These are phyloP conservation scores for Cyclocybe aegerita DNA, from an alignment of 768 basidiomycete genomes.

Conservation along the genomic window DNA sequence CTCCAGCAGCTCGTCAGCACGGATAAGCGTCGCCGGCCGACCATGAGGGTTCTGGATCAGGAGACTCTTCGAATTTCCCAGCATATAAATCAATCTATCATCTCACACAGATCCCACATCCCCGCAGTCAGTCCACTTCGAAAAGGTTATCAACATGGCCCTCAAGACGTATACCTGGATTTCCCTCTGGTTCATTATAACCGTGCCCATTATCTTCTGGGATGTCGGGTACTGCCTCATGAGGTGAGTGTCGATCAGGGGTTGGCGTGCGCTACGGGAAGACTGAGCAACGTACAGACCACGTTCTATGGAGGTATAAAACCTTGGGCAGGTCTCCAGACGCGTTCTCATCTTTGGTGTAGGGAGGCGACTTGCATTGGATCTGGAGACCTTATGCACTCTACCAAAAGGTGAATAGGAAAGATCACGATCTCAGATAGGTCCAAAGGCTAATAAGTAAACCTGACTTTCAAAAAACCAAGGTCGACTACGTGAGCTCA, in stretches of 20 bases:
- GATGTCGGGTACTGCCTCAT: constrained; percentile 81
- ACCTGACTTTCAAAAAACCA: background rate
- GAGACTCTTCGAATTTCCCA: background rate
- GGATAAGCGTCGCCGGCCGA: too few species aligned
- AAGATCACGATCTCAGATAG: constrained; percentile 30
- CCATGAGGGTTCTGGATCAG: too few species aligned
- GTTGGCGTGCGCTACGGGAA: background rate
- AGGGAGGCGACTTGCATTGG: constrained; percentile 90
- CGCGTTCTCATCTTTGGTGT: background rate
- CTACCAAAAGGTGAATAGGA: constrained; percentile 64
- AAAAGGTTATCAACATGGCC: constrained; percentile 33
- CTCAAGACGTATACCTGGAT: constrained; percentile 57
- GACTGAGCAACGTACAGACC: constrained; percentile 46
- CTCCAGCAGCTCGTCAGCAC: too few species aligned
- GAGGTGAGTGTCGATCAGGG: constrained; percentile 45
- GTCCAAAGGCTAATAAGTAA: background rate
- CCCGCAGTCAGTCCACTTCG: too few species aligned
- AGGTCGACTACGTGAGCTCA: constrained; percentile 36
- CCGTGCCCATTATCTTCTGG: constrained; percentile 69
- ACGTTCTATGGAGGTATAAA: constrained; percentile 65
- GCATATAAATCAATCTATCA: background rate
- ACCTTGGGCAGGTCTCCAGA: background rate
- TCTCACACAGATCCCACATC: too few species aligned
- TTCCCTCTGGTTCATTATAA: constrained; percentile 67
- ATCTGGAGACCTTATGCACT: constrained; percentile 83